Base-by-base conservation (phyloP, 2,329 filamentous ascomycete species). In the Graphilbum fragrans region DNA sequence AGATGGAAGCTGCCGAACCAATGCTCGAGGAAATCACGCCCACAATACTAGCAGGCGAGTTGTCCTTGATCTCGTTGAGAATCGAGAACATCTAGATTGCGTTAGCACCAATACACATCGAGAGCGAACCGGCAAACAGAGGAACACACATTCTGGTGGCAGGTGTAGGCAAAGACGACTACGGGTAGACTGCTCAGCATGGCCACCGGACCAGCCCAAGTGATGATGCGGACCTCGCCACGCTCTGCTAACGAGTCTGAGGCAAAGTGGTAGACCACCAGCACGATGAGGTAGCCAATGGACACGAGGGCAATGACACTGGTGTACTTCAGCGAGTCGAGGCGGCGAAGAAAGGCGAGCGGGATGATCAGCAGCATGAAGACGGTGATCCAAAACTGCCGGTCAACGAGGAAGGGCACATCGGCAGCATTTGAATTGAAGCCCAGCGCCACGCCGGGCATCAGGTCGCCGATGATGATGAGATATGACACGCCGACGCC, bases 111-210 rank as follows among this genome's bases (percentile, higher is more conserved):
- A n/a, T 31, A 10, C n/a, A n/a, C n/a, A n/a, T n/a, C n/a, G n/a
- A n/a, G n/a, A n/a, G n/a, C 6, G 25, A 9, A 11, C 4, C 4
- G 20, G 12, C 17, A 19, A 16, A 37, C 5, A 29, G 5, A 17
- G 22, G 3, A 23, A 37, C 29, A 8, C 64, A 92, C 86, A 58
- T 98, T 98, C 56, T 98, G 92, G 61, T 98, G 92, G 58, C 92
- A 98, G 1, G 92, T 98, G 59, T 96, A 98, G n/a, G 90, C 92
- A 67, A 98, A 98, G 2, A 98, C 86, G 43, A 96, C 88, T 41
- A 98, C 87, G 0, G 92, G 92, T 49, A 98, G 77, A 47, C 84
- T 88, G 51, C 86, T 86, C 41, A 98, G 68, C 7, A 83, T 80
- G 29, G 82, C 74, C 10, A 94, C 69, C 3, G 85, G 70, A 8